phyloP scores from a whole-genome alignment of 768 basidiomycete species.

The Tulasnella sp. region DNA sequence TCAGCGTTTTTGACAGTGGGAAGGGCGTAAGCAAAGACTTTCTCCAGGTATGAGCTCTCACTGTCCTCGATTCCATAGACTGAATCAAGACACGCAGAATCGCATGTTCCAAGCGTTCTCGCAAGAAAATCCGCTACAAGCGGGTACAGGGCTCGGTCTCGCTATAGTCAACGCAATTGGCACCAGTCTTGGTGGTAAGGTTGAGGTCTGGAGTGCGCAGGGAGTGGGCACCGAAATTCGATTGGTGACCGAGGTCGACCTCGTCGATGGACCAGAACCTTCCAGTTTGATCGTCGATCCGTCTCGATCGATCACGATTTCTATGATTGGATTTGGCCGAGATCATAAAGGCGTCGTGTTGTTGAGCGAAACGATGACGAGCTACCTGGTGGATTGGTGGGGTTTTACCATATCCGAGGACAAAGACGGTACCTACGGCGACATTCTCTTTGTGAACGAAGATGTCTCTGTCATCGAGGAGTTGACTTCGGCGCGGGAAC shows the following conservation, averaged over 20 bases:
- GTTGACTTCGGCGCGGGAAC: constrained; percentile 48
- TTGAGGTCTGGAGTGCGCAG: constrained; percentile 90
- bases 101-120: constrained; percentile 96
- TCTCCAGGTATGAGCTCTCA: constrained; percentile 46
- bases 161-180: constrained; percentile 93
- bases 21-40: constrained; percentile 95
- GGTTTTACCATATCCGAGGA: constrained; percentile 42
- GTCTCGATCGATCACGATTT: constrained; percentile 40
- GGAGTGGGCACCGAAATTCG: constrained; percentile 86
- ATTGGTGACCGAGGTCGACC: constrained; percentile 66
- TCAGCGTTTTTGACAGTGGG: constrained; percentile 79
- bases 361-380: constrained; percentile 46
- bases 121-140: constrained; percentile 88
- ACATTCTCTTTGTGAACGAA: constrained; percentile 76
- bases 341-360: constrained; percentile 56
- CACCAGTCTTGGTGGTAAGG: constrained; percentile 75
- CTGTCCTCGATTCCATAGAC: neutral
- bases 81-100: constrained; percentile 38
- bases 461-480: constrained; percentile 46
- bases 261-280: constrained; percentile 35
- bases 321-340: constrained; percentile 60
- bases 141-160: constrained; percentile 86
- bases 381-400: constrained; percentile 70
- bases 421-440: constrained; percentile 37
- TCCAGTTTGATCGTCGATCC: constrained; percentile 34